Evolutionary conservation across 2,329 filamentous ascomycete species (phyloP).

Genomic region (Alternaria consortialis): DNA sequence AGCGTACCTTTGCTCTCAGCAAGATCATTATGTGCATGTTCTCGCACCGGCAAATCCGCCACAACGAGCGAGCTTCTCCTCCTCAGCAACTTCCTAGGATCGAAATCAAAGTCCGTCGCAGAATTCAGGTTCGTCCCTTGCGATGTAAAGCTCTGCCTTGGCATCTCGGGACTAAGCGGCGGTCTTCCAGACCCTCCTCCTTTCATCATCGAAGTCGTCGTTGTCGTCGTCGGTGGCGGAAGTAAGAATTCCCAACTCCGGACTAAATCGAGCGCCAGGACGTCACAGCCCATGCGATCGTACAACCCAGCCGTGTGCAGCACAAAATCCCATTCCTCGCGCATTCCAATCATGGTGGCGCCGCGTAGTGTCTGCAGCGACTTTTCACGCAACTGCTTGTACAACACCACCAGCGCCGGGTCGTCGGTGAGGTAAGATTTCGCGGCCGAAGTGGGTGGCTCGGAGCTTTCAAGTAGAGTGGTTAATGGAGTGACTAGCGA

Average conservation of each 20-base stretch:
- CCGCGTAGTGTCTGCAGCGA: conserved; percentile 84
- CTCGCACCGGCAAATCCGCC: conserved; percentile 68
- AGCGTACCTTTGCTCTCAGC: conserved; percentile 24
- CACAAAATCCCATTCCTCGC: conserved; percentile 87
- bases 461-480: conserved; percentile 73
- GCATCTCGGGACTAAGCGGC: conserved; percentile 40
- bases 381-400: conserved; percentile 83
- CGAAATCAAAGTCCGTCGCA: conserved; percentile 52
- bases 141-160: conserved; percentile 33
- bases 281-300: conserved; percentile 90
- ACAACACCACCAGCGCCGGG: conserved; percentile 85
- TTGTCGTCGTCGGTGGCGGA: conserved; percentile 47
- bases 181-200: conserved; percentile 19
- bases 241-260: conserved; percentile 81
- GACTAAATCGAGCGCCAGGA: conserved; percentile 85
- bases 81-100: conserved; percentile 73
- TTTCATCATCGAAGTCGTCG: neutral
- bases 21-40: conserved; percentile 35
- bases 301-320: conserved; percentile 85
- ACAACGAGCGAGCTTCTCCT: conserved; percentile 81
- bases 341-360: conserved; percentile 80
- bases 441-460: conserved; percentile 74
- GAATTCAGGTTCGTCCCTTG: conserved; percentile 6
- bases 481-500: conserved; percentile 83
- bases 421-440: conserved; percentile 89